Base-by-base conservation (phyloP, 306 rosid species). In the Gleditsia sinensis region DNA sequence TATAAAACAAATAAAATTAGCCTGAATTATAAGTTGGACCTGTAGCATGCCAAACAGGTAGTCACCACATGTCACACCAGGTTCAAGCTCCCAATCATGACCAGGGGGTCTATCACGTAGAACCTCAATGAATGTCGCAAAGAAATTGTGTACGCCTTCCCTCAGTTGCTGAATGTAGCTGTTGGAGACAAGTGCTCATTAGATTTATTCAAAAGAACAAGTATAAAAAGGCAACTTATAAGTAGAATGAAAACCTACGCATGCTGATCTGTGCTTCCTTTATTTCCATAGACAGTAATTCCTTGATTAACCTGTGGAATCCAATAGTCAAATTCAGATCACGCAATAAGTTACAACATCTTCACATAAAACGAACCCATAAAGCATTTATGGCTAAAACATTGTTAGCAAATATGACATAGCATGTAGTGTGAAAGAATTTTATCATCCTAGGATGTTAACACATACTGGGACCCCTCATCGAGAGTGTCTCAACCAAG, bases 51-150 rank as follows among this genome's bases (percentile, higher is more conserved):
- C 99, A 19, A 94, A 94, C 81, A 94, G 91, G 83, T 94, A 94
- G 88, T 94, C 99, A 12, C 97, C 99, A 80, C 97, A 92, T 45
- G 99, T 94, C 62, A 94, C 97, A 58, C 99, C 99, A 10, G 99
- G 99, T 79, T 94, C 99, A 68, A 94, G 99, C 85, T 94, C 99
- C 99, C 97, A 94, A 81, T 94, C 99, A 62, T 94, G 99, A 79
- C 99, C 99, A 0, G 97, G 99, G 36, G 99, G 97, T 80, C 99
- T 94, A 88, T 94, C 99, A 3, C 93, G 90, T 49, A 94, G 83
- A 45, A 94, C 97, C 88, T 92, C 97, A 27, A 94, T 94, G 91
- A 94, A 94, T 67, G 97, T 94, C 68, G 28, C 99, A 39, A 92
- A 92, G 81, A 94, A 94, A 83, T 94, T 94, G 86, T 92, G 99